Base-by-base conservation (phyloP, 805 yeast species). In the Suhomyces canberraensis region DNA sequence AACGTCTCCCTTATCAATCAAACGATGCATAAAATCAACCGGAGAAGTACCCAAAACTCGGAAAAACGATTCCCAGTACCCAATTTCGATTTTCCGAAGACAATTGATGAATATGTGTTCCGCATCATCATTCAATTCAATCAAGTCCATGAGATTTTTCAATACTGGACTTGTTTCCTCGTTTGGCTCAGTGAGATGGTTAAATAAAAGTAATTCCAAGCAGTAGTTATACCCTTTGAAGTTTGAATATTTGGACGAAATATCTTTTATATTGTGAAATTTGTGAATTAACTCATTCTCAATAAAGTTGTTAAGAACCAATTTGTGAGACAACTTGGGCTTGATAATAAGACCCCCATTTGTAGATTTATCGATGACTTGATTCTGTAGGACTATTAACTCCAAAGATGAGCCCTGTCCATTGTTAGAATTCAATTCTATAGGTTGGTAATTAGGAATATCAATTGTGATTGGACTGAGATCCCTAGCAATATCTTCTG, bases 71-170 rank as follows among this genome's bases (percentile, higher is more conserved):
- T 56, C 35, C 84, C 84, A 78, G 49, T 73, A 73, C 27, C 63
- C 67, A 33, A 72, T 66, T 47, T 78, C 84, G 11, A 77, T 78
- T 42, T 78, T 78, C 21, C 84, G 58, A 22, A 81, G 73, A 46
- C 82, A 77, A 41, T 72, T 75, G 31, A 76, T 61, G 36, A 67
- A 69, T n/a, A 76, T 66, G 4, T 51, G 50, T 16, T 59, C 63
- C 60, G 60, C 50, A 37, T 57, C 55, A 21, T 51, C 52, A 16
- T 39, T 58, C 52, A 61, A 50, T 8, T 44, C 42, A 14, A 64
- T 63, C 37, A 67, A 47, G 33, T 56, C 54, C 8, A 53, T 44
- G 24, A 66, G 45, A 29, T 54, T 50, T 8, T 41, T 47, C 31
- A 66, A 56, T 7, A 20, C 22, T 7, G 7, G 7, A 7, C 9